These are phyloP conservation scores for Penicillium sp. DNA, from an alignment of 2,329 filamentous ascomycete species.

Conservation along the genomic window DNA sequence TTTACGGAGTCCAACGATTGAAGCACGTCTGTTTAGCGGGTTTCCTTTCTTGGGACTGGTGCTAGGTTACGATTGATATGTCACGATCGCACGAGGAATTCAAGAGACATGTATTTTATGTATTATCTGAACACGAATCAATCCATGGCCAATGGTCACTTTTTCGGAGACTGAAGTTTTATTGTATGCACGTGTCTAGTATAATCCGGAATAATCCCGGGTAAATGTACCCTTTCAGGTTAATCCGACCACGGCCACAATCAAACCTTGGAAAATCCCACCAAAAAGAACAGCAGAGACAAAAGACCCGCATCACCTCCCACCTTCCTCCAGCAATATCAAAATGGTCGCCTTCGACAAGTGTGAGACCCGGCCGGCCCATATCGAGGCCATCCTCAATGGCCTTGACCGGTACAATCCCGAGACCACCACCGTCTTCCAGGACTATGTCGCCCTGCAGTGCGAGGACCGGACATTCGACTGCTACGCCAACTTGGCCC, in stretches of 20 bases:
- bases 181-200: not conserved
- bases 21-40: not conserved
- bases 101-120: slow-evolving; percentile 27
- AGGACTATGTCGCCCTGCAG: slow-evolving; percentile 91
- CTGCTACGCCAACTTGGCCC: slow-evolving; percentile 91
- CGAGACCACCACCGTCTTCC: slow-evolving; percentile 87
- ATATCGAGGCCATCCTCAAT: slow-evolving; percentile 91
- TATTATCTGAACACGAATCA: slow-evolving; percentile 23
- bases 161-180: not conserved
- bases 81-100: slow-evolving; percentile 18
- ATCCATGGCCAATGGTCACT: slow-evolving; percentile 3
- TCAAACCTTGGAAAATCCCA: slow-evolving; percentile 25
- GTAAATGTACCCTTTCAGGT: slow-evolving; percentile 11
- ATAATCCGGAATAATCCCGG: slow-evolving; percentile 15
- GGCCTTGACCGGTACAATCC: slow-evolving; percentile 98
- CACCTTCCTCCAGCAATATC: slow-evolving; percentile 14
- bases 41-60: not conserved
- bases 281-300: slow-evolving; percentile 24
- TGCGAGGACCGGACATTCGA: slow-evolving; percentile 94
- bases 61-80: slow-evolving; percentile 9
- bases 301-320: slow-evolving; percentile 24
- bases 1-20: not conserved
- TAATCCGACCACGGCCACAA: slow-evolving; percentile 26
- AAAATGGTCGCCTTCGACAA: slow-evolving; percentile 66
- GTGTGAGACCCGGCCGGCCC: slow-evolving; percentile 84